Base-by-base conservation (phyloP, 2,329 filamentous ascomycete genomes). In the Pseudovirgaria hyperparasitica region DNA sequence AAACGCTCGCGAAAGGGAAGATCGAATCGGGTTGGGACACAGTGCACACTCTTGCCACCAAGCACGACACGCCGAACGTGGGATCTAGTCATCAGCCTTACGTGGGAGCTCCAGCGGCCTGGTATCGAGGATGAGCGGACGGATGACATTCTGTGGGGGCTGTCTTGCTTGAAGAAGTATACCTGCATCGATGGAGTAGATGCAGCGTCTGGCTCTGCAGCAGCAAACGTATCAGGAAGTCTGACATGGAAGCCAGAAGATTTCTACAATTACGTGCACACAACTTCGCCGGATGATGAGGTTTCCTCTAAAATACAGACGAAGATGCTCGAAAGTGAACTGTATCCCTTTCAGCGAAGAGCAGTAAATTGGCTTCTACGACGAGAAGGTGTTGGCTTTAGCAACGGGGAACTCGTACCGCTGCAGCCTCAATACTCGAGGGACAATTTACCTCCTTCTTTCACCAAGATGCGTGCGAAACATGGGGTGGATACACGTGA, bases 281-380 rank as follows among this genome's bases (percentile, higher is more conserved):
- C 75, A 2, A 74, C 80, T 2, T 15, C 56, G 65, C 26, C 55
- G 54, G 23, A 62, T 11, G 9, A 40, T 6, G 25, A 43, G 6
- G 33, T 51, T 3, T 45, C 52, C 6, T 37, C 40, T 2, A 38
- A 42, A 5, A 48, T 57, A 8, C 38, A 44, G n/a, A 33, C 43
- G 5, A 38, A 38, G 11, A 21, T 48, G 13, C 19, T 39, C 2
- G 42, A 48, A 2, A 50, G 71, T 1, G 56, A 53, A 0, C 53
- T 85, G 0, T 85, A 73, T 43, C 78, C 77, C 0, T 86, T 84
- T 33, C 81, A 86, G 48, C 70, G 70, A 29, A 60, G 77, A 32
- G 69, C 77, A 2, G 60, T 85, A 3, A 62, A 72, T 25, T 87
- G 80, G 80, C 57, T 85, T 31, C 49, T 86, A 23, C 53, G 55